A percentile compares a stretch with the other conserved stretches of the same genome.
Evolutionary conservation across 139 green algal genomes (phyloP).

Genomic region (Mesostigma viride): DNA sequence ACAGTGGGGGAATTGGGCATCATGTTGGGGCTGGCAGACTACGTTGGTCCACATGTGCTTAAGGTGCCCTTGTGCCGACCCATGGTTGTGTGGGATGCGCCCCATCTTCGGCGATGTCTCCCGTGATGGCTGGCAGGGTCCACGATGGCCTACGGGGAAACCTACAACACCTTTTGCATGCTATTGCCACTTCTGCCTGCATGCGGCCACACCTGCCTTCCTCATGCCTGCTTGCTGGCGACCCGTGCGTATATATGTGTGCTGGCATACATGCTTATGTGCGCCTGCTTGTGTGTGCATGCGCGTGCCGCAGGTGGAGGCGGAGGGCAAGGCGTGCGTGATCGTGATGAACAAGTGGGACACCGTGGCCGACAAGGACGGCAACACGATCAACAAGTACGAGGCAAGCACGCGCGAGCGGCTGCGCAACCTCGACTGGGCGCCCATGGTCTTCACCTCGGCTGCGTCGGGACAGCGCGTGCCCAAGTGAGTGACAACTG

Average conservation of each 20-base stretch:
- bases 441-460: conserved; percentile 72
- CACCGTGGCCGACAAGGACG: conserved; percentile 48
- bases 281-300: not conserved
- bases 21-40: too few relatives aligned
- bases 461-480: conserved; percentile 63
- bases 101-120: too few relatives aligned
- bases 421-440: conserved; percentile 72
- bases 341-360: conserved; percentile 98
- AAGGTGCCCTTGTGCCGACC: too few relatives aligned
- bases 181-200: too few relatives aligned
- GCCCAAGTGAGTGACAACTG: conserved; percentile 27
- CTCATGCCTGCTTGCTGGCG: not conserved
- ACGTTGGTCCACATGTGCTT: too few relatives aligned
- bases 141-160: too few relatives aligned
- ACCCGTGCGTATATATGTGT: not conserved
- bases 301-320: conserved; percentile 28
- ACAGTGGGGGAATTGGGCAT: too few relatives aligned
- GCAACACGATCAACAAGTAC: conserved; percentile 36
- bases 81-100: too few relatives aligned
- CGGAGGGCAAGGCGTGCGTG: conserved; percentile 74
- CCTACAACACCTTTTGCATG: too few relatives aligned
- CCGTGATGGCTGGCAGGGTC: too few relatives aligned
- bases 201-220: too few relatives aligned
- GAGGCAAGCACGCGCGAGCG: conserved; percentile 52
- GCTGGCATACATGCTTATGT: not conserved